A percentile compares a stretch with the other conserved stretches of the same genome.
These are phyloP conservation scores for Marvania coccoides DNA, from an alignment of 139 green algal genomes.

Conservation along the genomic window DNA sequence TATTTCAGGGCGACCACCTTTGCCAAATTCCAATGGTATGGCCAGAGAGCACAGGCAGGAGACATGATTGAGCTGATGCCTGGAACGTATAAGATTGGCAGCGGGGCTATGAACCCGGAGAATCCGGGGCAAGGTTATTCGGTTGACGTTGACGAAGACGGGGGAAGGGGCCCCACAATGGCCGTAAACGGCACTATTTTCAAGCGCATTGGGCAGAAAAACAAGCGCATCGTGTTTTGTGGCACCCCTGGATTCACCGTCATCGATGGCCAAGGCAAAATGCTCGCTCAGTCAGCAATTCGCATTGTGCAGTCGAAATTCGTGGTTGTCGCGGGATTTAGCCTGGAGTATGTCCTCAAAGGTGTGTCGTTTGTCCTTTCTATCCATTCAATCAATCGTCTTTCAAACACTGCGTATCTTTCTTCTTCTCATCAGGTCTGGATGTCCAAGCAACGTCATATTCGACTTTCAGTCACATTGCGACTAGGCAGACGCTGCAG, in stretches of 20 bases:
- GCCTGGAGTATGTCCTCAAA: constrained; percentile 5
- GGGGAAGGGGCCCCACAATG: not conserved
- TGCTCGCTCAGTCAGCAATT: not conserved
- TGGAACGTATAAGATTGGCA: not conserved
- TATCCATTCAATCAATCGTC: too few species aligned
- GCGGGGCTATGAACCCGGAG: not conserved
- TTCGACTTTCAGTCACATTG: not conserved
- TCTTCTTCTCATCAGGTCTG: too few species aligned
- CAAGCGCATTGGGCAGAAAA: not conserved
- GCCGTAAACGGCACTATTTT: not conserved
- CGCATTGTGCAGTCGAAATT: not conserved
- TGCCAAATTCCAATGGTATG: not conserved
- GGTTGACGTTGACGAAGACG: not conserved
- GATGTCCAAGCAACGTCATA: constrained; percentile 6
- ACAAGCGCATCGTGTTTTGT: not conserved
- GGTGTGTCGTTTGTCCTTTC: too few species aligned
- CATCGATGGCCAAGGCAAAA: not conserved
- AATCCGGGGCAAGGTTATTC: not conserved
- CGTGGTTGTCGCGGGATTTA: not conserved
- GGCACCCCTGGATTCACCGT: not conserved
- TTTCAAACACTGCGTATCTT: too few species aligned
- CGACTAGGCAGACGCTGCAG: not conserved
- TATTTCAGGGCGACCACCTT: not conserved
- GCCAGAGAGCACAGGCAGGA: not conserved
- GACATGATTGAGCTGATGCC: constrained; percentile 3